Evolutionary conservation across 2,329 filamentous ascomycete species (phyloP), one percentile per base, ranked within the genome.

Genomic region (Xylariaceae sp.): DNA sequence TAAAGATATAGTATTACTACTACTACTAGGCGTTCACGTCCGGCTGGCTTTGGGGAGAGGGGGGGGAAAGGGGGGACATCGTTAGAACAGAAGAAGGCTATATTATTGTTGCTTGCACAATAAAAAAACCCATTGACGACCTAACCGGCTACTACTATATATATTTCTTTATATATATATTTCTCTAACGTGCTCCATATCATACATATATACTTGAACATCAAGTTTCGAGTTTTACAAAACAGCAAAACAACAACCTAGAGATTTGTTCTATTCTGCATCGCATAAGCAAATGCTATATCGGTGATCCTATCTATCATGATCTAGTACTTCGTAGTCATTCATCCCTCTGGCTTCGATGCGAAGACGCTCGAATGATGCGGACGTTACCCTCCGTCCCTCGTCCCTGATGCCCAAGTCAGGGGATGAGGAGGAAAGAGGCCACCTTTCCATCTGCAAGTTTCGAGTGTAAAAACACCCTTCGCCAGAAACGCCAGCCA

Each of bases 401-500:
- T 48, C 23, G 23, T 48, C 51, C 48, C 52, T 48, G 6, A 40
- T 50, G 19, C 47, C 52, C 43, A 21, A 14, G 48, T 18, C 44
- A 44, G 43, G 29, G 37, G 7, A 18, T 16, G 37, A 18, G 23
- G 45, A 41, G 23, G 23, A 26, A 26, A 26, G 23, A 26, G 23
- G 4, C 20, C 42, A 20, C 49, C 50, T 40, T 58, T 29, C 48
- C 54, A 21, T 16, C 6, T 48, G 23, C 40, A 43, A 44, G 40
- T 41, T 40, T 53, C 42, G 46, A 40, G 44, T 48, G 29, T 49
- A 26, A 49, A 50, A 40, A 48, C 40, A 53, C 40, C 19, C 32
- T 56, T 55, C 62, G 60, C 65, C 67, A 48, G 42, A 54, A 67
- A 70, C 67, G 67, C 67, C 67, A 49, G 60, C 61, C 63, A 62